These are phyloP conservation scores for Phytophthora europaea DNA, from an alignment of 352 stramenopile genomes.

Conservation along the genomic window DNA sequence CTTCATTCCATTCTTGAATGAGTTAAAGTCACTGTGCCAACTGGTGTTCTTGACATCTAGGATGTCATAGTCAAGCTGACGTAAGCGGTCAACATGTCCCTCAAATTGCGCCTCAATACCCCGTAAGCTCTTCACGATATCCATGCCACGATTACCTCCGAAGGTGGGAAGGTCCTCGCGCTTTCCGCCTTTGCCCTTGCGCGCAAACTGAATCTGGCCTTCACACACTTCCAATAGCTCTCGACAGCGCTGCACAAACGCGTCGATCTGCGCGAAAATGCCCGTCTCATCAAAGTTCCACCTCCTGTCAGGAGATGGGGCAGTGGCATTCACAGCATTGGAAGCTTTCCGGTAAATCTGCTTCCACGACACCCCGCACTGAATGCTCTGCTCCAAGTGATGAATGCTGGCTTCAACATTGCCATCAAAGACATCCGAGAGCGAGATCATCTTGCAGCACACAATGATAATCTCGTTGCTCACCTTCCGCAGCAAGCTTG, in stretches of 20 bases:
- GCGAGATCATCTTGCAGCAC: conserved; percentile 90
- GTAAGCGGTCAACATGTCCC: conserved; percentile 89
- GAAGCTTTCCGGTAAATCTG: conserved; percentile 82
- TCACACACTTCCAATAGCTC: conserved; percentile 96
- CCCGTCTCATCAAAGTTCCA: conserved; percentile 96
- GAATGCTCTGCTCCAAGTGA: conserved; percentile 93
- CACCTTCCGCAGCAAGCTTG: conserved; percentile 93
- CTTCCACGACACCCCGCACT: conserved; percentile 95
- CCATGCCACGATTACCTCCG: conserved; percentile 91
- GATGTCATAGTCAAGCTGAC: conserved; percentile 94
- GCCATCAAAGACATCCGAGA: conserved; percentile 94
- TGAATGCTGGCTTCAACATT: conserved; percentile 92
- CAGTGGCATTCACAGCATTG: conserved; percentile 69
- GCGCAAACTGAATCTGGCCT: conserved; percentile 95
- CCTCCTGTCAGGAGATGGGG: conserved; percentile 53
- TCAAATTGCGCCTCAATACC: conserved; percentile 96
- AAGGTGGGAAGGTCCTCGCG: conserved; percentile 88
- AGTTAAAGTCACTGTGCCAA: conserved; percentile 97
- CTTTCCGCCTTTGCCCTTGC: conserved; percentile 81
- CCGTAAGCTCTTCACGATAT: conserved; percentile 93
- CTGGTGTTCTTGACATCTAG: conserved; percentile 95
- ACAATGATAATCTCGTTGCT: conserved; percentile 96
- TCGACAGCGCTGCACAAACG: conserved; percentile 96
- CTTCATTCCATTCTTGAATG: conserved; percentile 97
- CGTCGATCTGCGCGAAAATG: conserved; percentile 97